Base-by-base conservation (phyloP, 306 rosid genomes). In the Cucumis cinereus region DNA sequence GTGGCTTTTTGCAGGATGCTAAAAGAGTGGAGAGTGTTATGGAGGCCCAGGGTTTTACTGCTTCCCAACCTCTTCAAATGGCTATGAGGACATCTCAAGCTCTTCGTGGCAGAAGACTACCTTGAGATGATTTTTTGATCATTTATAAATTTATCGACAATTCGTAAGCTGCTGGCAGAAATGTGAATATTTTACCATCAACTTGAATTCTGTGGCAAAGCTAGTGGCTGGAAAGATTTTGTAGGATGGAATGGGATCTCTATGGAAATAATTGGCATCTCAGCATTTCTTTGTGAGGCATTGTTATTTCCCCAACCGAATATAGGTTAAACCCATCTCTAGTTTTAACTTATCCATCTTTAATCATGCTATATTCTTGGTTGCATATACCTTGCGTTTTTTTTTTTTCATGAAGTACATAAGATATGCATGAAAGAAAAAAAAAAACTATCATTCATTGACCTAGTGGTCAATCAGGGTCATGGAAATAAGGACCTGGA, bases 1-100 rank as follows among this genome's bases (percentile, higher is more conserved):
- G 95, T 68, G 96, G 93, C 36, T 88, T 92, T 84, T 57, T 15
- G 76, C 78, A 83, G 82, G 93, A 90, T 63, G 97, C 96, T 45
- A 81, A 52, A 69, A 85, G 92, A 79, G 72, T 92, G 69, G 60
- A 11, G 43, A 40, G 61, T 54, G 40, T 88, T 43, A 94, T 90
- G 99, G 87, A 85, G 79, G 90, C 88, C 22, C 87, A 12, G 79
- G 96, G 99, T 79, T 86, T 87, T 73, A 33, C 75, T 41, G n/a
- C 81, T 5, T 80, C 96, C 5, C 41, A 61, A 0, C 2, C 36
- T 19, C 79, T 84, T 66, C 43, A 24, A 70, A 3, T 76, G 75
- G 74, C 79, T 64, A n/a, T 86, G 54, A 23, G 14, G 71, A 47
- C 59, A 53, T 49, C 85, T 75, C 76, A 79, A 66, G 55, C 78